Evolutionary conservation across 2,329 filamentous ascomycete genomes (phyloP), one percentile per base, ranked within the genome.

Genomic region (Aureobasidium sp.): DNA sequence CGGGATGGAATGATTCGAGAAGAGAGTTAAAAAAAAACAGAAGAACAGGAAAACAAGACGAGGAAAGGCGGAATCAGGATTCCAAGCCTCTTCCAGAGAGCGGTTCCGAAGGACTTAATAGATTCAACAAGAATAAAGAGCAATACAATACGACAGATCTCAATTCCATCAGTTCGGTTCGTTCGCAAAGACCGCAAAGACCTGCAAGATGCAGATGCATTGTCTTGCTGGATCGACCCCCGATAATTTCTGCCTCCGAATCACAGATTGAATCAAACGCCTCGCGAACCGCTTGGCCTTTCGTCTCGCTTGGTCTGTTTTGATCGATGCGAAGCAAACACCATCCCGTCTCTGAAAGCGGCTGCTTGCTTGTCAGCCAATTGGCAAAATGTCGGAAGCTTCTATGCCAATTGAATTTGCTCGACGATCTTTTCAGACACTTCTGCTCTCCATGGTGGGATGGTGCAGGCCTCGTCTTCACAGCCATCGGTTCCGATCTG

Each of bases 401-500:
- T n/a, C n/a, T n/a, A n/a, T n/a, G n/a, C n/a, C n/a, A n/a, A n/a
- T n/a, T n/a, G n/a, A n/a, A n/a, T n/a, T n/a, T n/a, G n/a, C n/a
- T n/a, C n/a, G n/a, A n/a, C n/a, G n/a, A n/a, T n/a, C n/a, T n/a
- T n/a, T n/a, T n/a, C n/a, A n/a, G n/a, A n/a, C n/a, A n/a, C n/a
- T n/a, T n/a, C n/a, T n/a, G n/a, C n/a, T n/a, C n/a, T n/a, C n/a
- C n/a, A n/a, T n/a, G n/a, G n/a, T n/a, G n/a, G n/a, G n/a, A n/a
- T n/a, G n/a, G n/a, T 54, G 50, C 50, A 54, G 31, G 33, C 33
- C 8, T 23, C 8, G 51, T 40, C 50, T 23, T 31, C 17, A 43
- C 7, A 55, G 27, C 51, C 37, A 37, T 31, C 40, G 37, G 53
- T 42, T 29, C 40, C 53, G 53, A 57, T 57, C 53, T 57, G 53